Conservation (phyloP, 495 filamentous ascomycete species). For the Penicillium taxi region DNA sequence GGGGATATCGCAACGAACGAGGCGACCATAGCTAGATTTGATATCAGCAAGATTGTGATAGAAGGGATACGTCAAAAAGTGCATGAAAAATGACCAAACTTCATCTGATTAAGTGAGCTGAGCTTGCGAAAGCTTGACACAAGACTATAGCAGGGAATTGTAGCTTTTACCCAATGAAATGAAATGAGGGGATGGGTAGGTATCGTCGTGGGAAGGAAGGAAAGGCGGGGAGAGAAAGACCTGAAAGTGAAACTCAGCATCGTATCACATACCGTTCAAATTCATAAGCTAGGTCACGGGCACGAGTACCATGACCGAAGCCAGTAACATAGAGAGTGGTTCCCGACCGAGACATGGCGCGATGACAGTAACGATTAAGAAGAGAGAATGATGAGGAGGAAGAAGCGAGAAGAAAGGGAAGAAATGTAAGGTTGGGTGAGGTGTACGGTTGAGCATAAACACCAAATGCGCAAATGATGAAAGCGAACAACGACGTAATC, state of each 20-base stretch:
- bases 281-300: slow-evolving; percentile 99
- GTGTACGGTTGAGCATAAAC: slow-evolving; percentile 6
- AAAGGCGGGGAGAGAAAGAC: slow-evolving; percentile 14
- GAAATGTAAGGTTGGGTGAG: slow-evolving; percentile 5
- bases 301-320: slow-evolving; percentile 98
- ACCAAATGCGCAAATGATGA: slow-evolving; percentile 12
- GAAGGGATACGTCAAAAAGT: too few species aligned
- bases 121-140: too few species aligned
- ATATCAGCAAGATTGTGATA: too few species aligned
- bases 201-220: neutral
- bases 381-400: slow-evolving; percentile 1
- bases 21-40: slow-evolving; percentile 87
- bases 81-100: too few species aligned
- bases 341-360: slow-evolving; percentile 78
- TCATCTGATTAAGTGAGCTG: too few species aligned
- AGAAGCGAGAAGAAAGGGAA: slow-evolving; percentile 1
- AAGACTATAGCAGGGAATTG: too few species aligned
- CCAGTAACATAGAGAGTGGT: slow-evolving; percentile 96
- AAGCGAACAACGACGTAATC: slow-evolving; percentile 2
- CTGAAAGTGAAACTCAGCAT: slow-evolving; percentile 12
- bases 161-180: too few species aligned
- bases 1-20: slow-evolving; percentile 98
- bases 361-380: neutral
- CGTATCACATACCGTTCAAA: slow-evolving; percentile 93
- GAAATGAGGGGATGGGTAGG: too few species aligned